These are phyloP conservation scores for Pseudogymnoascus sp. DNA, from an alignment of 2,329 filamentous ascomycete genomes.

Conservation along the genomic window DNA sequence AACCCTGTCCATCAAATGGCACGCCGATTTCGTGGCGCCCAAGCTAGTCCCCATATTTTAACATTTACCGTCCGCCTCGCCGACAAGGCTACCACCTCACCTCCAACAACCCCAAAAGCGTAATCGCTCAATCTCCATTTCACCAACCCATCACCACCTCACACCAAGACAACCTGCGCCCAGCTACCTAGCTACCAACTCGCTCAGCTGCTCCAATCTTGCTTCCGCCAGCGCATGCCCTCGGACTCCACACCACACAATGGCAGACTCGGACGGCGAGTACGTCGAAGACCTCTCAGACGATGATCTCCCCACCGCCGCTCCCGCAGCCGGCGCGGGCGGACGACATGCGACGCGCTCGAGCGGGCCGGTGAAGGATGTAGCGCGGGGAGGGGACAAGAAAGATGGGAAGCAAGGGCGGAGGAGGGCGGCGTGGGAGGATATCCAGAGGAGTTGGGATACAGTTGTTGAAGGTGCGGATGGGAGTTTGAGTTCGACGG, in stretches of 20 bases:
- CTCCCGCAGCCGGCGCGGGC: constrained; percentile 14
- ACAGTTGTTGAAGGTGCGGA: constrained; percentile 71
- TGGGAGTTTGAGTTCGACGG: constrained; percentile 63
- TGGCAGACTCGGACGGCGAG: constrained; percentile 69
- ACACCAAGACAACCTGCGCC: background rate
- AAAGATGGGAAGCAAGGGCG: constrained; percentile 28
- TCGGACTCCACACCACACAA: constrained; percentile 28
- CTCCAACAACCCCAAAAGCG: background rate
- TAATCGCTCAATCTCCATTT: too few relatives aligned
- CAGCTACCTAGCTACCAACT: background rate
- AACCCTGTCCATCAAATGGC: background rate
- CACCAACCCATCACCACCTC: background rate
- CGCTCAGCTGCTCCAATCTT: background rate
- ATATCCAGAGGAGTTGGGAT: constrained; percentile 63
- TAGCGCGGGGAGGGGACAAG: constrained; percentile 24
- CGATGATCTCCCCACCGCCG: constrained; percentile 47
- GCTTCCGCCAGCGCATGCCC: background rate
- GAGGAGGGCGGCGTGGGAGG: constrained; percentile 55
- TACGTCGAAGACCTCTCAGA: constrained; percentile 60
- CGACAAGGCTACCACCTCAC: background rate
- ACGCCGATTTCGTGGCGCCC: background rate
- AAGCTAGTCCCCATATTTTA: background rate
- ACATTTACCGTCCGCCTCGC: background rate
- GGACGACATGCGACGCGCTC: constrained; percentile 26
- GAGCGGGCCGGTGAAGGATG: constrained; percentile 22